Evolutionary conservation across 2,329 filamentous ascomycete genomes (phyloP), one percentile per base, ranked within the genome.

Genomic region (Shiraia bambusicola): DNA sequence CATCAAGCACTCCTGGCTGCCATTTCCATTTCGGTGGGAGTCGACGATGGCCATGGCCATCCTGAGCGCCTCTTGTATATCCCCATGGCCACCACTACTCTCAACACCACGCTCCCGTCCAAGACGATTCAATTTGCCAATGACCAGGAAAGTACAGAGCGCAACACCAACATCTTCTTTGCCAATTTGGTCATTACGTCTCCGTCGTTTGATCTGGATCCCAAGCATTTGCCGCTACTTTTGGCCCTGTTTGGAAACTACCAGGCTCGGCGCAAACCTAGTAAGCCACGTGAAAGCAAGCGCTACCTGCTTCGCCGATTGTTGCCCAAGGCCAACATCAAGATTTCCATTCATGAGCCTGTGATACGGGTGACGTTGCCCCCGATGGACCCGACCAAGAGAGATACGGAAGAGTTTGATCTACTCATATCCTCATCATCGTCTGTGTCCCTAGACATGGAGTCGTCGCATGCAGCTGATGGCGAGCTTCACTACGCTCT

Each of bases 111-210:
- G 0, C 72, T 97, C 6, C 92, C 92, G 5, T 94, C 93, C 10
- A 96, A 97, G 69, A 95, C 91, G 0, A 84, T 98, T 9, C 87
- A 92, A 63, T 80, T 91, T 39, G 81, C 84, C 2, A 79, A 84
- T 43, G 80, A 86, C 25, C 73, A 74, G 42, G 85, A 86, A 53
- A 84, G 81, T 27, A 86, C 87, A 52, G 90, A 97, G 69, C 83
- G 88, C 49, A 98, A 98, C 60, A 87, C 89, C 34, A 98, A 98
- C 63, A 93, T 98, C 28, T 76, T 98, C 12, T 96, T 96, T 64
- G 91, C 92, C 28, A 98, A 98, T 67, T 83, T 95, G 5, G 92
- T 98, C 33, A 83, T 97, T 46, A 98, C 93, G 0, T 98, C 93
- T 4, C 93, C 93, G 0, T 96, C 93, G 0, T 76, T 97, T 36